Evolutionary conservation across 2,329 filamentous ascomycete genomes (phyloP), one percentile per base, ranked within the genome.

Genomic region (Fusarium goolgardi): DNA sequence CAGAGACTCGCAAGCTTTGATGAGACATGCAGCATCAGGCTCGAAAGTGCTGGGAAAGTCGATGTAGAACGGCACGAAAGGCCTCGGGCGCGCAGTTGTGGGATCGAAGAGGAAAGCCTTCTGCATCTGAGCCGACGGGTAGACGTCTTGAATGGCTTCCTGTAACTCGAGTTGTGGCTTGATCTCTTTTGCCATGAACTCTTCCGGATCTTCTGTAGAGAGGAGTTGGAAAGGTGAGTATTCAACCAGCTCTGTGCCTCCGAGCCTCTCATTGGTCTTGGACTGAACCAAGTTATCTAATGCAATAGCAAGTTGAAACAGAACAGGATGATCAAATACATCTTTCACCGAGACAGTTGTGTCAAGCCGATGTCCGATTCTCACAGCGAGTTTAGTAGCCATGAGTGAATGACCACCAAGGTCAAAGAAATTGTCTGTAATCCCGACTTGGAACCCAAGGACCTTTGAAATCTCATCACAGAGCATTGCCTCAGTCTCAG

Each of bases 341-440:
- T 63, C 60, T 10, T 63, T 62, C 8, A 63, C 60, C 8, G 35
- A 27, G 18, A 57, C 39, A 3, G 43, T 32, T 3, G 34, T 18
- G 21, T 37, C 39, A 9, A 65, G 5, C 1, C 39, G 45, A 10
- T 15, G 60, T 5, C 57, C 58, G 32, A 63, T 39, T 6, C 57
- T 20, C 23, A 51, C 31, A 10, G 60, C 51, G 2, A 63, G 23
- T 18, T 63, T 63, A 5, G 57, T 62, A 8, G 60, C 60, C 57
- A 63, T 40, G 13, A 63, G 35, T 0, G 57, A 63, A 13, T 63
- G 57, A 7, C 60, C 51, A 6, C 57, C 57, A 0, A 63, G 45
- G 2, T 63, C 57, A 7, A 63, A 63, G 51, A 63, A 62, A 16
- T 62, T 56, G 5, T 62, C 45, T 1, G 60, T 62, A 9, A 62